A percentile compares a stretch with the other conserved stretches of the same genome.
These are phyloP conservation scores for Eurotiales sp. DNA, from an alignment of 2,329 filamentous ascomycete genomes.

Conservation along the genomic window DNA sequence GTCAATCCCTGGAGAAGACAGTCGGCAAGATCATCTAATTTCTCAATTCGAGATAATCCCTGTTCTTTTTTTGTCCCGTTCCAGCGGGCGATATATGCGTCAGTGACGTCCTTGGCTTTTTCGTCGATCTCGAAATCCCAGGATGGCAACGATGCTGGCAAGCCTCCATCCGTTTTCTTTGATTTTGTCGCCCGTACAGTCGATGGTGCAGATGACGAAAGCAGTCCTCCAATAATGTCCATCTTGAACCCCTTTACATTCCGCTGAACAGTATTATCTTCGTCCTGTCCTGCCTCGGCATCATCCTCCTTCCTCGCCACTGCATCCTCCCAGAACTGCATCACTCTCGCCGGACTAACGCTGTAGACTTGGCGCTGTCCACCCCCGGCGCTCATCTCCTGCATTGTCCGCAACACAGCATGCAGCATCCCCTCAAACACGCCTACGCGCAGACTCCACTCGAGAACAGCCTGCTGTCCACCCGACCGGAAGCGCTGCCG, in stretches of 20 bases:
- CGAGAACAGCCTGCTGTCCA: slow-evolving; percentile 62
- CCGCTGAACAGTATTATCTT: slow-evolving; percentile 17
- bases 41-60: slow-evolving; percentile 35
- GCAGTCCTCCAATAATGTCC: slow-evolving; percentile 48
- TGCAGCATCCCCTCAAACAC: slow-evolving; percentile 79
- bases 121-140: neutral
- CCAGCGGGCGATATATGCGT: slow-evolving; percentile 11
- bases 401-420: slow-evolving; percentile 60
- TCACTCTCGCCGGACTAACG: slow-evolving; percentile 54
- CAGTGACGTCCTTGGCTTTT: neutral
- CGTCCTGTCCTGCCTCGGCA: slow-evolving; percentile 6
- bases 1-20: slow-evolving; percentile 73
- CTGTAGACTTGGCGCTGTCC: slow-evolving; percentile 49
- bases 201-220: neutral
- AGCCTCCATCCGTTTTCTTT: neutral
- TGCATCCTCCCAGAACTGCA: slow-evolving; percentile 50
- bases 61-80: neutral
- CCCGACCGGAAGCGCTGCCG: slow-evolving; percentile 62
- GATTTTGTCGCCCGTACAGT: neutral
- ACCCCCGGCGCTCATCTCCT: too few species aligned
- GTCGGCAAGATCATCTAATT: slow-evolving; percentile 79
- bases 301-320: slow-evolving; percentile 3
- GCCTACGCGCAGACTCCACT: slow-evolving; percentile 82
- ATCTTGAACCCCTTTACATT: slow-evolving; percentile 56
- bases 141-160: neutral